These are phyloP conservation scores for Amanita phalloides DNA, from an alignment of 768 basidiomycete genomes.

Conservation along the genomic window DNA sequence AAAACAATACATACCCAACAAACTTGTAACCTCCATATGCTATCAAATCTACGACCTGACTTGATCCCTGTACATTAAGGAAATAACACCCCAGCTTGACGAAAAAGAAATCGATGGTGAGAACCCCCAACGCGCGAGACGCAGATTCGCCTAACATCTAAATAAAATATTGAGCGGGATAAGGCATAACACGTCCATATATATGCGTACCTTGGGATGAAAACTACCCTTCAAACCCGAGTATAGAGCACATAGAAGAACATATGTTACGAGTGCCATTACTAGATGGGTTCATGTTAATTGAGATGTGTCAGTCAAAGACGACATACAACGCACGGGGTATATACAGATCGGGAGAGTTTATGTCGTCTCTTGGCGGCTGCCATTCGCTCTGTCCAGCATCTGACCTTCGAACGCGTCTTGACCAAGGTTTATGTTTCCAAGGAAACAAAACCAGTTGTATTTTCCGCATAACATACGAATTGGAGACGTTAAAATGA, in stretches of 20 bases:
- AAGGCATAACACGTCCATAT: background rate
- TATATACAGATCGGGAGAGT: slow-evolving; percentile 94
- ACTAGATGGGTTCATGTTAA: slow-evolving; percentile 29
- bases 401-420: slow-evolving; percentile 57
- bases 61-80: slow-evolving; percentile 69
- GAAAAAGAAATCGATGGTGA: slow-evolving; percentile 80
- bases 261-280: slow-evolving; percentile 95
- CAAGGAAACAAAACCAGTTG: slow-evolving; percentile 90
- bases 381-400: slow-evolving; percentile 69
- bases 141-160: slow-evolving; percentile 77
- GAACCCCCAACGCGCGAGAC: slow-evolving; percentile 73
- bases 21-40: slow-evolving; percentile 98
- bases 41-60: slow-evolving; percentile 70
- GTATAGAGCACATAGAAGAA: slow-evolving; percentile 78
- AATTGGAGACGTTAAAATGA: slow-evolving; percentile 93
- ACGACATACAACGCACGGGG: slow-evolving; percentile 43
- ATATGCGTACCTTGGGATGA: slow-evolving; percentile 48
- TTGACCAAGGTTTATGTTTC: slow-evolving; percentile 82
- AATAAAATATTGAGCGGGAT: background rate
- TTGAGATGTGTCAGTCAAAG: background rate
- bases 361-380: slow-evolving; percentile 88
- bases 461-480: slow-evolving; percentile 87
- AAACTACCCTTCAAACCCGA: slow-evolving; percentile 78
- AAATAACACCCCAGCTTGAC: slow-evolving; percentile 92
- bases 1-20: slow-evolving; percentile 58